Conservation (phyloP, 805 yeast species). For the Suhomyces kilbournensis region DNA sequence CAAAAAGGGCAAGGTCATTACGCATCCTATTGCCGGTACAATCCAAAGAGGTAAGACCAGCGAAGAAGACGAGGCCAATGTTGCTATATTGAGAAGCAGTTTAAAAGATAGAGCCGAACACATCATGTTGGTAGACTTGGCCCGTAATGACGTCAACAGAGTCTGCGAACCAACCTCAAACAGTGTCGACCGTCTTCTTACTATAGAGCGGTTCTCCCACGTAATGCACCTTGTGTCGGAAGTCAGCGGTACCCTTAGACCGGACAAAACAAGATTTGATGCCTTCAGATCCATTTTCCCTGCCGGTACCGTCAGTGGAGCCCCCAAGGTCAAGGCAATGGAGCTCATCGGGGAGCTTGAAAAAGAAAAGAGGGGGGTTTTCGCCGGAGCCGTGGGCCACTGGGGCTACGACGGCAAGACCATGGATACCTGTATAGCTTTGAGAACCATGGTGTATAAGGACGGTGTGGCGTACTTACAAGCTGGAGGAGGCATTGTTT, state of each 20-base stretch:
- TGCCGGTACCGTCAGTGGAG: constrained; percentile 98
- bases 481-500: constrained; percentile 99
- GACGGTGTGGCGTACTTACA: constrained; percentile 89
- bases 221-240: constrained; percentile 96
- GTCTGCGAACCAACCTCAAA: constrained; percentile 87
- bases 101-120: constrained; percentile 96
- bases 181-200: constrained; percentile 80
- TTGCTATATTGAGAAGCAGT: constrained; percentile 67
- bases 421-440: constrained; percentile 97
- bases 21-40: constrained; percentile 99
- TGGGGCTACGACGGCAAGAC: constrained; percentile 95
- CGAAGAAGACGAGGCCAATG: constrained; percentile 87
- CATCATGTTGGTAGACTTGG: constrained; percentile 96
- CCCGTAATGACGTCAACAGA: constrained; percentile 93
- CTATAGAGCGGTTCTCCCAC: constrained; percentile 91
- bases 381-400: constrained; percentile 98
- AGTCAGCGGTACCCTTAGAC: constrained; percentile 86
- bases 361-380: constrained; percentile 89
- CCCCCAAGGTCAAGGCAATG: constrained; percentile 97
- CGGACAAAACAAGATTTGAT: constrained; percentile 85
- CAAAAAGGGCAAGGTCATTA: constrained; percentile 64
- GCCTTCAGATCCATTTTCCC: constrained; percentile 98
- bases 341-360: constrained; percentile 88
- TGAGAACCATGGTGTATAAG: constrained; percentile 94
- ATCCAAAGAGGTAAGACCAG: constrained; percentile 84